These are phyloP conservation scores for Capsicum chinense DNA, from an alignment of 257 asterid genomes.

Conservation along the genomic window DNA sequence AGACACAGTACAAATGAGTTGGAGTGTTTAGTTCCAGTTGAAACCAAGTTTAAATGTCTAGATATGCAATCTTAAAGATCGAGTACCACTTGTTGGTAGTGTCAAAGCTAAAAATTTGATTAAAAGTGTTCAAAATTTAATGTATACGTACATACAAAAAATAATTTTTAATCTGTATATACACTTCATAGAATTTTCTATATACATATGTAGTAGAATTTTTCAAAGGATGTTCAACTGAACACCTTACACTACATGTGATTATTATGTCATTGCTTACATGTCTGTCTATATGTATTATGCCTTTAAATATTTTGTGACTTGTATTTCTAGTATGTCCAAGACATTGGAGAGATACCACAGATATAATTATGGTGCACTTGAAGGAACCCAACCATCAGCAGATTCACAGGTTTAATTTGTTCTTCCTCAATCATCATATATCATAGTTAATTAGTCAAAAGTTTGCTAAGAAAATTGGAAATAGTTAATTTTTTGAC, in stretches of 20 bases:
- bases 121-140: too few species aligned
- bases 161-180: too few species aligned
- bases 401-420: slow-evolving; percentile 49
- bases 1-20: neutral
- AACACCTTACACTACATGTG: too few species aligned
- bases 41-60: neutral
- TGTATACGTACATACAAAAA: too few species aligned
- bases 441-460: neutral
- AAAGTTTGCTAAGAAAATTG: neutral
- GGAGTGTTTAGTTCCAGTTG: neutral
- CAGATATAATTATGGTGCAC: slow-evolving; percentile 48
- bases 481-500: neutral
- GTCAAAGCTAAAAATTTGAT: too few species aligned
- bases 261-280: too few species aligned
- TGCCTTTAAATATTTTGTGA: neutral
- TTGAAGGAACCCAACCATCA: slow-evolving; percentile 47
- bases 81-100: too few species aligned
- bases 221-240: too few species aligned
- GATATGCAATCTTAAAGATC: neutral
- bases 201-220: too few species aligned
- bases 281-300: too few species aligned
- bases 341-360: slow-evolving; percentile 64
- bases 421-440: neutral
- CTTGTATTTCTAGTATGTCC: slow-evolving; percentile 43
- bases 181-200: too few species aligned